These are phyloP conservation scores for Teratosphaeriaceae sp. DNA, from an alignment of 2,329 filamentous ascomycete genomes.

Conservation along the genomic window DNA sequence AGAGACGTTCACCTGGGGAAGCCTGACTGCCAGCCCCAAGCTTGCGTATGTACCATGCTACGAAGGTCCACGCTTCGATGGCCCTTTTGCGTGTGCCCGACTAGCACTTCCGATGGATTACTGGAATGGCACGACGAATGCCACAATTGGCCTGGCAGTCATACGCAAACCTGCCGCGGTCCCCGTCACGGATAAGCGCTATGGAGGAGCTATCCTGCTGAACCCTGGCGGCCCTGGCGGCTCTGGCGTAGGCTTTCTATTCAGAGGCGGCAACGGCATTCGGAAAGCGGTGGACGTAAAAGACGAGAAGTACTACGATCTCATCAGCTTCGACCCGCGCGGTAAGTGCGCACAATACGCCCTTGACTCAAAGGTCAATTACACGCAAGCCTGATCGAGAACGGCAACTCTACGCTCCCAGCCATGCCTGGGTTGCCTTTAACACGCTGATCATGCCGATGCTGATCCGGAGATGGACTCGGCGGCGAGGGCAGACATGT, in stretches of 20 bases:
- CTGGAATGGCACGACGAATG: slow-evolving; percentile 32
- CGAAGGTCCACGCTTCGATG: slow-evolving; percentile 14
- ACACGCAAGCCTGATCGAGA: too few relatives aligned
- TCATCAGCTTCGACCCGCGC: slow-evolving; percentile 41
- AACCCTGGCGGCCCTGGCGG: slow-evolving; percentile 42
- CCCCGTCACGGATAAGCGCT: slow-evolving; percentile 30
- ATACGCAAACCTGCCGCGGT: slow-evolving; percentile 41
- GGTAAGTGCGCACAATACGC: slow-evolving; percentile 14
- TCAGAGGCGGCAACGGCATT: slow-evolving; percentile 17
- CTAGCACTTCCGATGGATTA: slow-evolving; percentile 43
- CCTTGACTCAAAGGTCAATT: too few relatives aligned
- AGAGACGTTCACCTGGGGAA: slow-evolving; percentile 13
- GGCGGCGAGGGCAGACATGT: too few relatives aligned
- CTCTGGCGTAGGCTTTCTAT: slow-evolving; percentile 30
- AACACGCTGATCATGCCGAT: neutral
- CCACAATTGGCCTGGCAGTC: slow-evolving; percentile 37
- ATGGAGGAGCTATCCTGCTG: slow-evolving; percentile 20
- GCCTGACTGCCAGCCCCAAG: slow-evolving; percentile 1
- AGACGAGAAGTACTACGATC: slow-evolving; percentile 34
- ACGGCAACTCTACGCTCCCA: too few relatives aligned
- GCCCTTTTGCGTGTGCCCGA: slow-evolving; percentile 40
- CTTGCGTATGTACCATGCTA: slow-evolving; percentile 33
- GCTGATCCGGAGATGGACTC: too few relatives aligned
- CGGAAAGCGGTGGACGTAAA: slow-evolving; percentile 16
- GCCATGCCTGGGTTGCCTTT: neutral